Conservation (phyloP, 2,329 filamentous ascomycete species). For the Penicillium sp. region DNA sequence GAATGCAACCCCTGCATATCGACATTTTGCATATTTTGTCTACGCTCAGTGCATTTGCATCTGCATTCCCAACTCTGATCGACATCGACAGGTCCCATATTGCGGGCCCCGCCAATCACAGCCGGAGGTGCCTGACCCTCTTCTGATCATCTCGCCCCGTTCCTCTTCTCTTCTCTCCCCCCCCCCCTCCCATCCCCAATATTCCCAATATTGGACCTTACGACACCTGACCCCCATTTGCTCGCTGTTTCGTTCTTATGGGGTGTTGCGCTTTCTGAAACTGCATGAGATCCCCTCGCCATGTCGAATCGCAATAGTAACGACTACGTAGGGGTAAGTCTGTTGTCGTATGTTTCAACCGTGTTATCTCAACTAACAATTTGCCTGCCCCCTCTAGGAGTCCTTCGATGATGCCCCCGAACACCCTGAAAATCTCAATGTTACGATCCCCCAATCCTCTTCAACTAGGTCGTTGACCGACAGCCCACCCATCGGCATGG, state of each 20-base stretch:
- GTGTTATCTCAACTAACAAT: constrained; percentile 9
- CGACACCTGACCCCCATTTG: no score
- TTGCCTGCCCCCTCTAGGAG: constrained; percentile 57
- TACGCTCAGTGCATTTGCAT: constrained; percentile 7
- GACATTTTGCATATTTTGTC: constrained; percentile 3
- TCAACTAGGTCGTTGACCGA: constrained; percentile 67
- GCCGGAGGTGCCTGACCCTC: constrained; percentile 22
- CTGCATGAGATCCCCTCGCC: constrained; percentile 27
- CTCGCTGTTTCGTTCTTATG: constrained; percentile 21
- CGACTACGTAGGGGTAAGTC: constrained; percentile 49
- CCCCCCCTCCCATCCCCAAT: background rate
- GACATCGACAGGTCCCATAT: no score
- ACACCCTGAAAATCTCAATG: constrained; percentile 36
- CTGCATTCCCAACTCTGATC: constrained; percentile 10
- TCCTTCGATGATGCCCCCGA: constrained; percentile 80
- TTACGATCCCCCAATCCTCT: constrained; percentile 42
- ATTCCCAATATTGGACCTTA: no score
- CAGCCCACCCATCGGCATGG: constrained; percentile 45
- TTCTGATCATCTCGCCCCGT: constrained; percentile 18
- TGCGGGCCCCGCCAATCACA: constrained; percentile 29
- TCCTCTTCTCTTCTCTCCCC: constrained; percentile 20
- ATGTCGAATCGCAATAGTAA: constrained; percentile 46
- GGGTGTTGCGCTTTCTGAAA: constrained; percentile 19
- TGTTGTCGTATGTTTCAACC: constrained; percentile 15
- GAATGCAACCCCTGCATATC: constrained; percentile 1